These are phyloP conservation scores for Blastosporella zonata DNA, from an alignment of 1,284 basidiomycete species.

Conservation along the genomic window DNA sequence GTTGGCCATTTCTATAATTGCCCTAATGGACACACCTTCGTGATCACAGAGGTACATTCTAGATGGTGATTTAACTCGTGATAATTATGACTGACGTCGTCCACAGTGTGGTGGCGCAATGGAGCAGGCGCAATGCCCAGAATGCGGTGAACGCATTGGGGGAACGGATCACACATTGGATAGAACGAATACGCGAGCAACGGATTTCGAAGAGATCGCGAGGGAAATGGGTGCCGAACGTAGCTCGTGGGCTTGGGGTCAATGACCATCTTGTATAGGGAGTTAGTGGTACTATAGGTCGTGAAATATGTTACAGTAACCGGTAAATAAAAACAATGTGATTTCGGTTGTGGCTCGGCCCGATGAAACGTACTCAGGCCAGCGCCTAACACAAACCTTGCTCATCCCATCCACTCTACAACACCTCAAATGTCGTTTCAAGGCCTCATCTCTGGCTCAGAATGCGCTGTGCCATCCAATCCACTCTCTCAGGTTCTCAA, in stretches of 20 bases:
- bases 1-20: slow-evolving; percentile 54
- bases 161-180: slow-evolving; percentile 42
- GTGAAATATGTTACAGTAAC: background rate
- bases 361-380: no score
- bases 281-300: no score
- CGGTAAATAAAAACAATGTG: no score
- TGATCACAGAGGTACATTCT: slow-evolving; percentile 31
- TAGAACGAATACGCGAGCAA: slow-evolving; percentile 39
- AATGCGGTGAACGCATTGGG: slow-evolving; percentile 53
- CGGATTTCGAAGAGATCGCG: slow-evolving; percentile 44
- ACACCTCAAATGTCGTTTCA: slow-evolving; percentile 63
- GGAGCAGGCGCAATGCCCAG: slow-evolving; percentile 43
- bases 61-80: background rate
- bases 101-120: slow-evolving; percentile 54
- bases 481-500: slow-evolving; percentile 90
- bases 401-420: background rate
- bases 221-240: slow-evolving; percentile 11
- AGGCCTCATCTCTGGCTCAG: slow-evolving; percentile 85
- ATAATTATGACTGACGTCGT: background rate
- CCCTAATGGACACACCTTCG: slow-evolving; percentile 52
- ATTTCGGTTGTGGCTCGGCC: background rate
- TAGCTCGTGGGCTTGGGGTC: slow-evolving; percentile 25
- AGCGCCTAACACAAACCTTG: no score
- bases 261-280: background rate
- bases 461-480: slow-evolving; percentile 85